Base-by-base conservation (phyloP, 441 rosid genomes). In the Gossypium davidsonii region DNA sequence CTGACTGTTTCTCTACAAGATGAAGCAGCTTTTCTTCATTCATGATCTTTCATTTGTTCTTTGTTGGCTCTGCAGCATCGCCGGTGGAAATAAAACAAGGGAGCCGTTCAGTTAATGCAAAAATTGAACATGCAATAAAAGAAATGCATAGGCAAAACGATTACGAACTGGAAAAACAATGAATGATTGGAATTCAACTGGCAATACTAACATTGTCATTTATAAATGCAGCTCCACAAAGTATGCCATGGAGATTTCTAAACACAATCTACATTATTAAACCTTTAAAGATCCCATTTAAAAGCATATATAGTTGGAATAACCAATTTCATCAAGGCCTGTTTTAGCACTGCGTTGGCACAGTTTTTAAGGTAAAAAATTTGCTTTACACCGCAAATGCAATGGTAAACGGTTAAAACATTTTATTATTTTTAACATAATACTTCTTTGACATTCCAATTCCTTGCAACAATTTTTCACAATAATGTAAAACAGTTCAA, bases 21-120 rank as follows among this genome's bases (percentile, higher is more conserved):
- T 42, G n/a, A 26, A 58, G 63, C 39, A 64, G 31, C 31, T 20
- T 44, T 65, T 65, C 34, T 44, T 65, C 70, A 65, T 46, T 65
- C 37, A 44, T 65, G 12, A 4, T 21, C 55, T 3, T 26, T 51
- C 46, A 6, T 67, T 37, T 67, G 8, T 67, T 67, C 59, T 26
- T 15, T 26, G 25, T 67, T 51, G 58, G 59, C 72, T 51, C 44
- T n/a, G 72, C 60, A 26, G 10, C 49, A 48, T 48, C 52, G 37
- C 6, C 9, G 34, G 23, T 11, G 7, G 56, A 67, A 48, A 18
- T 51, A 15, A 9, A 48, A 48, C 14, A 15, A n/a, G 10, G 46
- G n/a, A 51, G 26, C 3, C 12, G 1, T 49, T 28, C 26, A 15
- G 72, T 66, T 14, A 26, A 49, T 25, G 25, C 60, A 67, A 51